Evolutionary conservation across 257 asterid species (phyloP), one percentile per base, ranked within the genome.

Genomic region (Nicotiana noctiflora): DNA sequence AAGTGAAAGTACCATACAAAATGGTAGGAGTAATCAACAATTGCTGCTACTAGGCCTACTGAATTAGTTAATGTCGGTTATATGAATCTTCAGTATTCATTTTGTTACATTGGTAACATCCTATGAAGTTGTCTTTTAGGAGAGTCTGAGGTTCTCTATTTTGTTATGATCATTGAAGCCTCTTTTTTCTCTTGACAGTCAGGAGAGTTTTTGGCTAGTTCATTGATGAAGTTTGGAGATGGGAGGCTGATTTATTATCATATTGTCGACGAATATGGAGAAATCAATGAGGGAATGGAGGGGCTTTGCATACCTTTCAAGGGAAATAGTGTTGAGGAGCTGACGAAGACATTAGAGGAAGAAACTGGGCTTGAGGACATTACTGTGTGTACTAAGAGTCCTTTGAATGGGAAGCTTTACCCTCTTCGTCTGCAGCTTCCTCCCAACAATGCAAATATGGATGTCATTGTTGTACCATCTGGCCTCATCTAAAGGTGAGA

Each of bases 371-470:
- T 94, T 5, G 76, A 87, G 9, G 96, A 93, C 32, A 79, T 92
- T 66, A 88, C 89, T 0, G 98, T 96, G 21, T 92, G 98, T 81
- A 89, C 94, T 0, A 80, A 85, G 78, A 92, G 97, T 79, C 90
- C 98, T 5, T 86, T 94, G 78, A 90, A 96, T 77, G 97, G 97
- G 37, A 94, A 94, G 75, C 91, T 96, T 74, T 93, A 90, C 77
- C 98, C 99, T 80, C 99, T 96, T 23, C 95, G 91, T 59, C 90
- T 96, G 82, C 97, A 90, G 84, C 98, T 96, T 83, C 99, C 99
- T 66, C 99, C 99, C 46, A 92, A 96, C 81, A 92, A 92, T 49
- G 70, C 95, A 10, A 85, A 88, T 63, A 91, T 96, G 97, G 89
- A 92, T 23, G 88, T 96, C 53, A 77, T 96, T 57, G 87, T 96